Evolutionary conservation across 2,329 filamentous ascomycete genomes (phyloP), one percentile per base, ranked within the genome.

Genomic region (Colletotrichum sp.): DNA sequence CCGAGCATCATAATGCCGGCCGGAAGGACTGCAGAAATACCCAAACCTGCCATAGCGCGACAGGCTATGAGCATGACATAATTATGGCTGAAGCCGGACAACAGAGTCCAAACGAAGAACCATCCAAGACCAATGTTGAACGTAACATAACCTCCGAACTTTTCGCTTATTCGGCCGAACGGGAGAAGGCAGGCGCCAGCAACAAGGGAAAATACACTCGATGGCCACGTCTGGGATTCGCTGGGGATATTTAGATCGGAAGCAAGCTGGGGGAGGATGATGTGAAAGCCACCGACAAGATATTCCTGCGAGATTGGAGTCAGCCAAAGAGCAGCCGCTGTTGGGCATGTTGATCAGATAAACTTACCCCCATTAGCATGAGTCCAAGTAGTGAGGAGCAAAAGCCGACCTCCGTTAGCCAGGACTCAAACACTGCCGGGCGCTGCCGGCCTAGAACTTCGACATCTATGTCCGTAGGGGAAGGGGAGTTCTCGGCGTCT

Each of bases 271-370:
- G 95, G 94, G 0, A 96, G 84, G 32, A 96, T 90, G 78, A 94
- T 93, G 74, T 90, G 90, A 82, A 96, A 97, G 34, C 95, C 95
- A 61, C 93, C 94, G 66, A 96, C 90, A 81, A 93, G 94, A 83
- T 93, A 96, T 85, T 96, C 94, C 87, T 90, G 79, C 72, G 15
- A 16, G 2, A 12, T 8, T 28, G 43, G n/a, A 10, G 43, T 71
- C 30, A 71, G 58, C 10, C 12, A 52, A 52, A 52, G 1, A 18
- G 5, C 27, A 30, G 6, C 43, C n/a, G 6, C 22, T 13, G n/a
- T 8, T 52, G n/a, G 6, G 43, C 10, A 13, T 12, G 43, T 27
- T 32, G 27, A 13, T 30, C 15, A 28, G 28, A 32, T 8, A 13
- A 16, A 15, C 87, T 61, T 82, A 89, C 88, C 34, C 89, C 86